Base-by-base conservation (phyloP, 148 eudicot species). In the Nepenthes mirabilis region DNA sequence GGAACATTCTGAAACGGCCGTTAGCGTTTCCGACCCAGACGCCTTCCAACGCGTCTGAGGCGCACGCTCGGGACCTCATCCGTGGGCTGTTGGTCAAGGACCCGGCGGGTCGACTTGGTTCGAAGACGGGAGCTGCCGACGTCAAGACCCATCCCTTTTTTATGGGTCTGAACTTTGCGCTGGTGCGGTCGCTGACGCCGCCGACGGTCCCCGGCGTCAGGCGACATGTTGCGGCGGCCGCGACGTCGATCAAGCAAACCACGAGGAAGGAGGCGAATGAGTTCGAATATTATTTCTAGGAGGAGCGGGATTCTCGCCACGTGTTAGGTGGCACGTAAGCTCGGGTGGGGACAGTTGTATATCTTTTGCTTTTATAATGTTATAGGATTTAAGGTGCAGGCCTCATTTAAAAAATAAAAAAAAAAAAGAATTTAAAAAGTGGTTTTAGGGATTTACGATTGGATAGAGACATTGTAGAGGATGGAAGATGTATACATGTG, bases 141-240 rank as follows among this genome's bases (percentile, higher is more conserved):
- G 79, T 90, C 1, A 90, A 87, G 82, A 86, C 82, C 56, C 97
- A 87, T 72, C 75, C 91, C 47, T 90, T 90, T 59, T 90, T 90
- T 58, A 80, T 80, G 58, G 72, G 77, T 2, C 56, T 90, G 73
- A 90, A 90, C 47, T 87, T 90, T 43, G 97, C 97, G 2, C 74
- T 90, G 0, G 74, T 90, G 1, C 63, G 97, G 72, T 74, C 91
- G 1, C 32, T 70, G 11, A 58, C 76, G 5, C 97, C 97, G 6
- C 97, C 97, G 23, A 60, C 45, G n/a, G 58, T 82, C 6, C 78
- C 81, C 40, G 74, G 63, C 2, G 9, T 52, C 0, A 34, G 40
- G 58, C 64, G 52, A 43, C 52, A 53, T 3, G 8, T 40, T 40
- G 8, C 8, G 45, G 8, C 62, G 5, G 43, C 57, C 1, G n/a